Evolutionary conservation across 352 stramenopile genomes (phyloP).

Genomic region (Phytopythium cucurbitacearum): DNA sequence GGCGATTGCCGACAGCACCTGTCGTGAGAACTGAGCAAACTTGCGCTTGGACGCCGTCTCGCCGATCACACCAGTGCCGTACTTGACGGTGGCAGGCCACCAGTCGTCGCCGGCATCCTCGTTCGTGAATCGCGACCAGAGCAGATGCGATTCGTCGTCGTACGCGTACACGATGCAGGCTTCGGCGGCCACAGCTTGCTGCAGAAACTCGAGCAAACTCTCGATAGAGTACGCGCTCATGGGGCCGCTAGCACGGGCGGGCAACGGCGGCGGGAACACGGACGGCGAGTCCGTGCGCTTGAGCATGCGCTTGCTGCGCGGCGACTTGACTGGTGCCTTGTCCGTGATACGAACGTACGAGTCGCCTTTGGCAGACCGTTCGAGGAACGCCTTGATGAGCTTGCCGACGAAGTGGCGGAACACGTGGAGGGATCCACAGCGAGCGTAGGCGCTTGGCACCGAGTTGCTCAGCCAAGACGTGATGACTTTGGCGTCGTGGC

Average conservation of each 20-base stretch:
- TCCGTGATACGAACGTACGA: conserved; percentile 11
- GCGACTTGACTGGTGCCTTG: conserved; percentile 6
- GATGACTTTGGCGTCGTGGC: conserved; percentile 34
- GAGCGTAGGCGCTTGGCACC: conserved; percentile 9
- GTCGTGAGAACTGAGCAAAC: conserved; percentile 2
- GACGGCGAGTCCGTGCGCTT: conserved; percentile 1
- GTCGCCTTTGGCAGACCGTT: conserved; percentile 26
- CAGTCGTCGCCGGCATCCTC: conserved; percentile 9
- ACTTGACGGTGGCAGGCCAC: conserved; percentile 31
- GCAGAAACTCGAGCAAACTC: conserved; percentile 48
- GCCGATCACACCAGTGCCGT: conserved; percentile 55
- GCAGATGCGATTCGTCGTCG: conserved; percentile 42
- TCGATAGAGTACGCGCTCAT: conserved; percentile 16
- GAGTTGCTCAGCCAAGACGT: conserved; percentile 32
- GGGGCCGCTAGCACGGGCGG: neutral
- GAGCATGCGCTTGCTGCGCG: conserved; percentile 7
- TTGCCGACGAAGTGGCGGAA: conserved; percentile 62
- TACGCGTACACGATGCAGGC: conserved; percentile 54
- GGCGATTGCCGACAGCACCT: conserved; percentile 1
- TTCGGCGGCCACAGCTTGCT: conserved; percentile 42
- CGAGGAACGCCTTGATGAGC: conserved; percentile 31
- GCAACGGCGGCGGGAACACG: neutral
- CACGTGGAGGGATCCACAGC: conserved; percentile 38
- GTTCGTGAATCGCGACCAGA: conserved; percentile 41
- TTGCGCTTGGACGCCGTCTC: conserved; percentile 23